These are phyloP conservation scores for Nicotiana knightiana DNA, from an alignment of 257 asterid species.

Conservation along the genomic window DNA sequence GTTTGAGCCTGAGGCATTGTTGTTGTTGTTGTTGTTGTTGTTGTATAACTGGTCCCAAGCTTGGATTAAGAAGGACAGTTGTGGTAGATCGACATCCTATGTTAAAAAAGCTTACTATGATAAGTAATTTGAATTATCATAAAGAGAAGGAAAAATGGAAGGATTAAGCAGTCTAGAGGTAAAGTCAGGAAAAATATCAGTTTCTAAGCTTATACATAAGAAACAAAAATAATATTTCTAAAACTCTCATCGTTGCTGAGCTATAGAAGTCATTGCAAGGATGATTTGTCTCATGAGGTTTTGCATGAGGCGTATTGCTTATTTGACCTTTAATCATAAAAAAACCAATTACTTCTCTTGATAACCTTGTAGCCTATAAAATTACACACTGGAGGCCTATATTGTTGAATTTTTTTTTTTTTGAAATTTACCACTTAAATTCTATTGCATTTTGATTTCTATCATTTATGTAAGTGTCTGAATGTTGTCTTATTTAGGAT, in stretches of 20 bases:
- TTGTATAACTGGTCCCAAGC: not conserved
- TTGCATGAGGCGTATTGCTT: not conserved
- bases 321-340: too few relatives aligned
- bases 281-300: not conserved
- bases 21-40: not conserved
- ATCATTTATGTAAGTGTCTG: not conserved
- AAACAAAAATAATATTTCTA: not conserved
- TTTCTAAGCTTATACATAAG: not conserved
- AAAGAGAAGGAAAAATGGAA: not conserved
- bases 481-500: slow-evolving; percentile 40
- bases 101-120: not conserved
- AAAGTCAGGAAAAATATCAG: not conserved
- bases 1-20: not conserved
- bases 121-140: not conserved
- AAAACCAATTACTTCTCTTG: not conserved
- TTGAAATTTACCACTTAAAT: not conserved
- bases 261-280: not conserved
- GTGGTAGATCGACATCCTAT: not conserved
- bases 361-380: not conserved
- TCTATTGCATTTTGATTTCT: slow-evolving; percentile 4
- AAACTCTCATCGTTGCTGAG: not conserved
- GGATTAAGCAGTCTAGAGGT: not conserved
- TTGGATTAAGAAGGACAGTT: not conserved
- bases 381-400: not conserved
- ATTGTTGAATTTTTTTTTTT: not conserved